Conservation (phyloP, 1,284 basidiomycete species). For the Entoloma clypeatum region DNA sequence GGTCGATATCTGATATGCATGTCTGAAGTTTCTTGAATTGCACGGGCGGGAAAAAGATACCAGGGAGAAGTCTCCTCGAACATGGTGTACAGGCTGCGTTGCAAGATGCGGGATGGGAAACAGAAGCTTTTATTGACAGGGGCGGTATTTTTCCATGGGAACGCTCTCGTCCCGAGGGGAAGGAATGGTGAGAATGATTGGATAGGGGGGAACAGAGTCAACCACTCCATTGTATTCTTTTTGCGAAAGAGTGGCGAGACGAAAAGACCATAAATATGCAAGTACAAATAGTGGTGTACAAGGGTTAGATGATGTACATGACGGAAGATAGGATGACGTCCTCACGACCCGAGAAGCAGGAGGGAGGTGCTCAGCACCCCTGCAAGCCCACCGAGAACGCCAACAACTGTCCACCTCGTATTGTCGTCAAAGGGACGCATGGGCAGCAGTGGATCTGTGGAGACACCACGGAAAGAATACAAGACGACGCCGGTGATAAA, state of each 20-base stretch:
- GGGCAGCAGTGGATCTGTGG: constrained; percentile 31
- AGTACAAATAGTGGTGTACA: too few relatives aligned
- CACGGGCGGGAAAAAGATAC: constrained; percentile 26
- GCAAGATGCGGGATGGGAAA: constrained; percentile 31
- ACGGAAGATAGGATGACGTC: not conserved
- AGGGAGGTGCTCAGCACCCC: constrained; percentile 57
- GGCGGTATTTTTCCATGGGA: constrained; percentile 34
- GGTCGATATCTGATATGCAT: not conserved
- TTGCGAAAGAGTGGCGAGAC: too few relatives aligned
- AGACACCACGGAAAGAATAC: constrained; percentile 57
- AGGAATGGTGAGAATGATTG: too few relatives aligned
- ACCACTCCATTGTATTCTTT: too few relatives aligned
- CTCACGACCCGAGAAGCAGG: constrained; percentile 41
- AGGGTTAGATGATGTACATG: too few relatives aligned
- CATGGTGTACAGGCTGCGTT: constrained; percentile 30
- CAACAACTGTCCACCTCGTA: constrained; percentile 59
- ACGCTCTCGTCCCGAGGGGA: constrained; percentile 5
- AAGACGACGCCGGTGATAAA: constrained; percentile 62
- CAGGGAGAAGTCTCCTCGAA: constrained; percentile 29
- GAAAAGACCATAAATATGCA: too few relatives aligned
- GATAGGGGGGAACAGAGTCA: too few relatives aligned
- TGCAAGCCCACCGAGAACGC: constrained; percentile 55
- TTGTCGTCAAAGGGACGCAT: constrained; percentile 51
- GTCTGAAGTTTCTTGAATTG: constrained; percentile 31
- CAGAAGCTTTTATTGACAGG: constrained; percentile 27